Conservation (phyloP, 192 early-diverging fungal species). For the Linnemannia schmuckeri region DNA sequence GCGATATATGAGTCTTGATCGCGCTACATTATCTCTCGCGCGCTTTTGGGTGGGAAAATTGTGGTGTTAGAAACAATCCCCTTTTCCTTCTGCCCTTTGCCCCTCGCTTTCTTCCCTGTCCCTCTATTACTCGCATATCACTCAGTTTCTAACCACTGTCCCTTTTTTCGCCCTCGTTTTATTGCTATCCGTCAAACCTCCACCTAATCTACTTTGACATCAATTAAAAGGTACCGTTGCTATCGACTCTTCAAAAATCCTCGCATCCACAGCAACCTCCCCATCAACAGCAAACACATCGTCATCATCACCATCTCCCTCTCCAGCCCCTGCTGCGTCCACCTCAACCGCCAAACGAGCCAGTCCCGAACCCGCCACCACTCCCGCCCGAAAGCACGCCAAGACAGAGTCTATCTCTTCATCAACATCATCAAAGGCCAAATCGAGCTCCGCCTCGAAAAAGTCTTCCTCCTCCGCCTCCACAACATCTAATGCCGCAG, state of each 20-base stretch:
- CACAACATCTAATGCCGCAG: background rate
- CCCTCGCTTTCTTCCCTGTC: background rate
- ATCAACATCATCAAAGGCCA: constrained; percentile 25
- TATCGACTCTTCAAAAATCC: background rate
- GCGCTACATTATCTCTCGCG: background rate
- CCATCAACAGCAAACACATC: background rate
- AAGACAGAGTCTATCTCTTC: constrained; percentile 46
- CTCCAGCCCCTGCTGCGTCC: background rate
- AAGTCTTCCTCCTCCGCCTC: constrained; percentile 34
- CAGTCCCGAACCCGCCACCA: constrained; percentile 38
- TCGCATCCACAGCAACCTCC: constrained; percentile 8
- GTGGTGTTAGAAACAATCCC: background rate
- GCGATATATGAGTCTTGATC: background rate
- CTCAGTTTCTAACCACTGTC: background rate
- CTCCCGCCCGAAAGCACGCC: constrained; percentile 43
- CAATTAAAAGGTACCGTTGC: background rate
- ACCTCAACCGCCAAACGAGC: constrained; percentile 23
- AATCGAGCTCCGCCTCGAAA: constrained; percentile 24
- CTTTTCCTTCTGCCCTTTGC: background rate
- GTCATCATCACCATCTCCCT: background rate
- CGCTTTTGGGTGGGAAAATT: constrained; percentile 1
- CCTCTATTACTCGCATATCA: background rate
- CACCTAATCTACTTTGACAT: background rate
- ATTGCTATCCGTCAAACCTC: no score
- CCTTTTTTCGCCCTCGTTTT: background rate